Base-by-base conservation (phyloP, 768 basidiomycete genomes). In the Tephrocybe sp. region DNA sequence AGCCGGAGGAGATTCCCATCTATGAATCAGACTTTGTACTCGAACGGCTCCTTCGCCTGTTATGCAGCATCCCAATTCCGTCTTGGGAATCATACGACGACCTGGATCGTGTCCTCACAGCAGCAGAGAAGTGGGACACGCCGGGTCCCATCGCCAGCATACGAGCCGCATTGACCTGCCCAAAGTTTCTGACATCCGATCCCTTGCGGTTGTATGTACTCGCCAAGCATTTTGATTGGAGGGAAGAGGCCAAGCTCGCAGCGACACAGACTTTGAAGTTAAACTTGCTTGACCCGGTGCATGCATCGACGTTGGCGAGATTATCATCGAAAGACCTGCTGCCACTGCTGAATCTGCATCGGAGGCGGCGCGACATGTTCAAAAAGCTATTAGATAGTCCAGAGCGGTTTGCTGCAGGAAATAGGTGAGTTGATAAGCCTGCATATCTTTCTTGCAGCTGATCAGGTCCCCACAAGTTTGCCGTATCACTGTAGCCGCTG, bases 91-190 rank as follows among this genome's bases (percentile, higher is more conserved):
- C 78, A 3, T 79, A 78, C 56, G 80, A 83, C 55, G 65, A 66
- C 12, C 65, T 85, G 33, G 83, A 83, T 47, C 68, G 74, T 8
- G 71, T 89, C 4, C 65, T 88, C 24, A 73, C 68, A 36, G 74
- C 84, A 0, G 83, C 85, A 2, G 84, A 88, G 58, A 86, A 85
- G 60, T 89, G 87, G 76, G 85, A 86, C 42, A 81, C 84, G 62
- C 80, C 78, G 0, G 84, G 84, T 0, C 81, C 84, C 3, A 68
- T 74, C 33, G 76, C 81, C 10, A 72, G 73, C 57, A 73, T 88
- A 51, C 81, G 83, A 45, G 73, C 77, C 18, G 73, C 77, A 1
- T 65, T 83, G 30, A 73, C 69, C 47, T 73, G 78, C 1, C 77
- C 75, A 11, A 65, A 68, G 1, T 75, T 85, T 55, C 73, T 78